Evolutionary conservation across 257 asterid genomes (phyloP).

Genomic region (Ehretia macrophylla): DNA sequence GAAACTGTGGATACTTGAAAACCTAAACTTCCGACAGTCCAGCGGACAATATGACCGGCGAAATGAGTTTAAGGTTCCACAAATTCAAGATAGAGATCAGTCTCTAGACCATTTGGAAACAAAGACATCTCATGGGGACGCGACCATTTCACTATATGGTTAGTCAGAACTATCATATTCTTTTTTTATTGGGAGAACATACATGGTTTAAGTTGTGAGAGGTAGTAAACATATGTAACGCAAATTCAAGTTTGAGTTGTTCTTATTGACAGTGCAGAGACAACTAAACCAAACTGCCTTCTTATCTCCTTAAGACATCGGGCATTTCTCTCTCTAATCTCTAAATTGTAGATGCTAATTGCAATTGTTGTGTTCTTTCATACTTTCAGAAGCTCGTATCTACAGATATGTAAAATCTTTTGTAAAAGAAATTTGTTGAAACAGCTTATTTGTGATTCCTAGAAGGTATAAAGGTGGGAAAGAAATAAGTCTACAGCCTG

Average conservation of each 20-base stretch:
- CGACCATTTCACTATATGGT: not conserved
- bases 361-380: too few species aligned
- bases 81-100: constrained; percentile 9
- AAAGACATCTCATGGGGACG: constrained; percentile 10
- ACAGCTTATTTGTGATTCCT: too few species aligned
- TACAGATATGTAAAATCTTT: not conserved
- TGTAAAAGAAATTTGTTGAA: too few species aligned
- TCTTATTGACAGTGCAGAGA: too few species aligned
- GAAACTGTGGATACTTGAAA: constrained; percentile 20
- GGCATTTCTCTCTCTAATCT: too few species aligned
- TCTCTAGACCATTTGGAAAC: constrained; percentile 4
- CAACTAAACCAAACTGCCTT: too few species aligned
- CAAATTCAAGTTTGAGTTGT: not conserved
- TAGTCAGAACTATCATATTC: not conserved
- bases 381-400: too few species aligned
- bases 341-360: too few species aligned
- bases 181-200: not conserved
- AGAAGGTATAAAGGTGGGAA: constrained; percentile 1
- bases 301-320: too few species aligned
- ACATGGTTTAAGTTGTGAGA: not conserved
- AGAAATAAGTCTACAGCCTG: constrained; percentile 3
- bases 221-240: not conserved
- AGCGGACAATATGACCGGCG: constrained; percentile 2
- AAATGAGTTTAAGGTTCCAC: constrained; percentile 9
- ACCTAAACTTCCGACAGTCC: not conserved